A percentile compares a stretch with the other conserved stretches of the same genome.
Evolutionary conservation across 2,329 filamentous ascomycete genomes (phyloP).

Genomic region (Xylariaceae sp.): DNA sequence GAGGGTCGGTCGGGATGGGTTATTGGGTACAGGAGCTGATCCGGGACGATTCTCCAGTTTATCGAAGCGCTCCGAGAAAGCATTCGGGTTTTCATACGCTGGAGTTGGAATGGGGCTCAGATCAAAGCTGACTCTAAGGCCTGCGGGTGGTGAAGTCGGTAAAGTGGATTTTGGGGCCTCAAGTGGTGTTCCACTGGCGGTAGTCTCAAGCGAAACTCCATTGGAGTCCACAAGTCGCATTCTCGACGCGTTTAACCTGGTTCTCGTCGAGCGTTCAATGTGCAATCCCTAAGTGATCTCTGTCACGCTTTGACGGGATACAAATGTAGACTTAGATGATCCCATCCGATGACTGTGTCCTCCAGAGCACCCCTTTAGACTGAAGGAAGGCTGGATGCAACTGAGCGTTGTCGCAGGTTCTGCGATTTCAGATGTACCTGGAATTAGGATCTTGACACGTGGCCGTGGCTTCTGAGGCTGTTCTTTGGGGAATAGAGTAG

Average conservation of each 20-base stretch:
- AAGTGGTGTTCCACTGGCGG: not conserved
- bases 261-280: conserved; percentile 2
- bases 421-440: conserved; percentile 15
- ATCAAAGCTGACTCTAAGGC: conserved; percentile 5
- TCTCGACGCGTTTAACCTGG: too few relatives aligned
- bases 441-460: conserved; percentile 16
- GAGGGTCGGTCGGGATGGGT: conserved; percentile 2
- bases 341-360: not conserved
- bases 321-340: conserved; percentile 18
- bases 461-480: conserved; percentile 15
- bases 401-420: conserved; percentile 27
- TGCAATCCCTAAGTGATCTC: conserved; percentile 25
- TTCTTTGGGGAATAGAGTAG: conserved; percentile 17
- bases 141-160: not conserved
- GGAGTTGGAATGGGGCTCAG: not conserved
- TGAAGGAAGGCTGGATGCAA: conserved; percentile 23
- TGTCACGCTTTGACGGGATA: conserved; percentile 29
- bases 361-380: conserved; percentile 5
- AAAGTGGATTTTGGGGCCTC: conserved; percentile 1
- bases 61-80: not conserved
- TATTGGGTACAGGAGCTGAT: conserved; percentile 16
- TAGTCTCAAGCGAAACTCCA: conserved; percentile 1
- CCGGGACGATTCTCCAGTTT: conserved; percentile 7
- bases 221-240: too few relatives aligned
- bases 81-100: not conserved